Evolutionary conservation across 306 rosid genomes (phyloP), one percentile per base, ranked within the genome.

Genomic region (Lupinus albus): DNA sequence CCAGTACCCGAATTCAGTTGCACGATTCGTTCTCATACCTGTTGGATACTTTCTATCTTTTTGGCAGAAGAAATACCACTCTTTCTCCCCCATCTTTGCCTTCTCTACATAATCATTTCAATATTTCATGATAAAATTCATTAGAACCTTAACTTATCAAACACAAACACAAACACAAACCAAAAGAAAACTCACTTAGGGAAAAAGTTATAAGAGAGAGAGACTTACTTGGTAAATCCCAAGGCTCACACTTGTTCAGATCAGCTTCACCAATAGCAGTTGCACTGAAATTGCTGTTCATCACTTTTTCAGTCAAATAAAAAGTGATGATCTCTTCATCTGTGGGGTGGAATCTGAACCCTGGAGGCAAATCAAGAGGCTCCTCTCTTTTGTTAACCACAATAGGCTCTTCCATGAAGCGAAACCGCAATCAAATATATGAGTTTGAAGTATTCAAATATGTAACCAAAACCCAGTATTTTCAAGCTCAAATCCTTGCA

Each of bases 1-100:
- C 99, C 99, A 93, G 64, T 93, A 93, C 0, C 99, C 99, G 0
- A 92, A 83, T 39, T 82, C 86, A 2, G 99, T 93, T 1, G 99
- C 99, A 57, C 99, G 72, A 51, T 93, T 93, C 0, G 99, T 93
- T 61, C 99, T 74, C 91, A 82, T 87, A 0, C 99, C 99, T 0
- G 99, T 93, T n/a, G 99, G 99, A 66, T 93, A 93, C 71, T 93
- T 93, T 60, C 99, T 72, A 56, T 93, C 99, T 54, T 87, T 83
- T 54, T 88, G 96, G 73, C 94, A 86, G 64, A 90, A 93, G 76
- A 93, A 88, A 76, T 84, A 93, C 96, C 96, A 86, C 63, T 93
- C 99, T 48, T 86, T 88, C 86, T 93, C 97, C 10, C 99, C 99
- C 96, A 90, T 90, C 89, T 90, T 90, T 0, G 97, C 97, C 72